phyloP scores from a whole-genome alignment of 1,284 basidiomycete species.

The Fomes fomentarius region DNA sequence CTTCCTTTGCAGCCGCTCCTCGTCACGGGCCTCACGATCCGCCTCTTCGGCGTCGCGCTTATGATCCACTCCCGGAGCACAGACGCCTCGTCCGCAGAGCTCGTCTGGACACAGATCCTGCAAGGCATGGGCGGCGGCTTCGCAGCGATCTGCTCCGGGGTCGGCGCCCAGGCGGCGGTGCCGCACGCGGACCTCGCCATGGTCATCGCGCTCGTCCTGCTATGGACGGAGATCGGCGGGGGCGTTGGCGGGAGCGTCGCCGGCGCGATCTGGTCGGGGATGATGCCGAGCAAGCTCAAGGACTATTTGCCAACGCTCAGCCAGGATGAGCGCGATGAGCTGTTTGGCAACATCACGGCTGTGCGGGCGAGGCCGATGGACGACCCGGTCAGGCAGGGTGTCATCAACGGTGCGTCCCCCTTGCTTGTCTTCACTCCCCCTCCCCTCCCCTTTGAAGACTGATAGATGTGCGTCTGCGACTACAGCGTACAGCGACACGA shows the following conservation, averaged over 20 bases:
- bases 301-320: slow-evolving; percentile 50
- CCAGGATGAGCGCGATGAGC: slow-evolving; percentile 37
- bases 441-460: neutral
- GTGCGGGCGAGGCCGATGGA: slow-evolving; percentile 50
- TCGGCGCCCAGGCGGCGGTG: slow-evolving; percentile 80
- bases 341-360: slow-evolving; percentile 55
- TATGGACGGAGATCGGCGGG: slow-evolving; percentile 81
- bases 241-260: slow-evolving; percentile 71
- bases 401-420: slow-evolving; percentile 47
- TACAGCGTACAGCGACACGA: slow-evolving; percentile 57
- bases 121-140: slow-evolving; percentile 86
- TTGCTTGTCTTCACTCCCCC: neutral
- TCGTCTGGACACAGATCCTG: slow-evolving; percentile 74
- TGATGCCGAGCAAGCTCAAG: slow-evolving; percentile 63
- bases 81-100: slow-evolving; percentile 57
- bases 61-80: slow-evolving; percentile 76
- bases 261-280: slow-evolving; percentile 60
- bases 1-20: slow-evolving; percentile 54
- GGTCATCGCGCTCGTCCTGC: slow-evolving; percentile 82
- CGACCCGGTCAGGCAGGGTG: slow-evolving; percentile 59
- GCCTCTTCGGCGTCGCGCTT: slow-evolving; percentile 68
- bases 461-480: too few species aligned
- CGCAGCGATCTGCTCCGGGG: slow-evolving; percentile 70
- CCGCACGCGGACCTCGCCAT: slow-evolving; percentile 79
- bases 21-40: slow-evolving; percentile 67